phyloP scores from a whole-genome alignment of 345 rosid genomes.

The Eucalyptus decipiens region DNA sequence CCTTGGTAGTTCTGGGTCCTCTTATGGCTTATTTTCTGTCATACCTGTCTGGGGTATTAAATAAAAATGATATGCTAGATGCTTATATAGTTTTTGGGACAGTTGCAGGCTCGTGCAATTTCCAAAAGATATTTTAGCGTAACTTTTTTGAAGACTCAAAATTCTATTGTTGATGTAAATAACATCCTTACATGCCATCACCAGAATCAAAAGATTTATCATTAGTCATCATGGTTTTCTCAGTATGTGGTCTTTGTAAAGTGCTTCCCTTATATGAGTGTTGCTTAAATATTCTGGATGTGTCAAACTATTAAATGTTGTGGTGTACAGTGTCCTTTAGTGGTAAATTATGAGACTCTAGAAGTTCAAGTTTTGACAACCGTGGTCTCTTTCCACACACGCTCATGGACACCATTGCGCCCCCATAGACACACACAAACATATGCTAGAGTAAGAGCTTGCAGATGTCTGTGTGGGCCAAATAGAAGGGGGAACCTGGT shows the following conservation, averaged over 20 bases:
- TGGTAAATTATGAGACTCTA: background rate
- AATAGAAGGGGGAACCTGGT: background rate
- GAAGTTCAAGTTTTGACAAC: background rate
- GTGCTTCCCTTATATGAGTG: background rate
- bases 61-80: background rate
- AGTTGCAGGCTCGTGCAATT: background rate
- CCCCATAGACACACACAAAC: background rate
- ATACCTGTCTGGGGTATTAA: background rate
- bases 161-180: background rate
- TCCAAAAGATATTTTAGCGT: background rate
- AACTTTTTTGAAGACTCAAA: background rate
- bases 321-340: background rate
- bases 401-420: background rate
- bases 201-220: background rate
- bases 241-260: background rate
- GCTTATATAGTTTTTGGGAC: background rate
- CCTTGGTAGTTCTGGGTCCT: background rate
- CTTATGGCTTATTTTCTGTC: background rate
- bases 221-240: background rate
- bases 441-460: background rate
- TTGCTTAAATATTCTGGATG: background rate
- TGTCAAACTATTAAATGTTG: background rate
- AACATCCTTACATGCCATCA: background rate
- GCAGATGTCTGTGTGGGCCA: background rate
- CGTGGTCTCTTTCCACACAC: background rate